A percentile compares a stretch with the other conserved stretches of the same genome.
These are phyloP conservation scores for Chaetomium cochliodes DNA, from an alignment of 495 filamentous ascomycete species.

Conservation along the genomic window DNA sequence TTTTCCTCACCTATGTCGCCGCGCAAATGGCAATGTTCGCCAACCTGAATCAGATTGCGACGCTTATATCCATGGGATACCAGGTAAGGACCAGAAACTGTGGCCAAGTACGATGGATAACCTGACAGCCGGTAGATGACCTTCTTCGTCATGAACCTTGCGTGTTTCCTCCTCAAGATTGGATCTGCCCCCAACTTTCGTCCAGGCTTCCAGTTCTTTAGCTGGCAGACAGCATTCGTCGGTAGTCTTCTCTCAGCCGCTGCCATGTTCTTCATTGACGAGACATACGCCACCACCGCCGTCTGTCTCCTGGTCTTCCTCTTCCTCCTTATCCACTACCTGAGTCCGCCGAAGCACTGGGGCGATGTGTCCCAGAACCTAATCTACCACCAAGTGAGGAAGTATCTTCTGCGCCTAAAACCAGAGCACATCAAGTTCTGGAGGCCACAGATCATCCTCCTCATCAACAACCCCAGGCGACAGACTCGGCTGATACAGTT, in stretches of 20 bases:
- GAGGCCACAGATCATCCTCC: conserved; percentile 79
- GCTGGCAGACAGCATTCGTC: conserved; percentile 74
- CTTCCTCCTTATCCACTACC: conserved; percentile 83
- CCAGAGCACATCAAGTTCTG: conserved; percentile 93
- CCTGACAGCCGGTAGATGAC: conserved; percentile 50
- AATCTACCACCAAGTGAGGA: conserved; percentile 89
- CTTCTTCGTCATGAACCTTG: conserved; percentile 76
- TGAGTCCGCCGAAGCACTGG: conserved; percentile 81
- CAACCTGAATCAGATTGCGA: conserved; percentile 85
- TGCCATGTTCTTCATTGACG: conserved; percentile 90
- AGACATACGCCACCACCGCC: conserved; percentile 72
- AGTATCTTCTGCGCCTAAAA: conserved; percentile 76
- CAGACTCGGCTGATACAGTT: conserved; percentile 84
- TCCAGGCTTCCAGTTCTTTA: conserved; percentile 85
- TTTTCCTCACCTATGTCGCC: conserved; percentile 71
- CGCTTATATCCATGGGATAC: conserved; percentile 85
- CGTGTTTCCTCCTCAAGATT: conserved; percentile 84
- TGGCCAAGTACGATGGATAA: background rate
- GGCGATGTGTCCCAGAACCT: conserved; percentile 86
- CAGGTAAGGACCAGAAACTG: conserved; percentile 55
- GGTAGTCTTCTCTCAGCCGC: conserved; percentile 71
- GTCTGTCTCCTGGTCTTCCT: conserved; percentile 70
- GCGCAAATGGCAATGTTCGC: conserved; percentile 80
- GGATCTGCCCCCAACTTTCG: conserved; percentile 92
- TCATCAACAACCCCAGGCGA: conserved; percentile 75